phyloP scores from a whole-genome alignment of 2,329 filamentous ascomycete species.

The Xylariaceae sp. region DNA sequence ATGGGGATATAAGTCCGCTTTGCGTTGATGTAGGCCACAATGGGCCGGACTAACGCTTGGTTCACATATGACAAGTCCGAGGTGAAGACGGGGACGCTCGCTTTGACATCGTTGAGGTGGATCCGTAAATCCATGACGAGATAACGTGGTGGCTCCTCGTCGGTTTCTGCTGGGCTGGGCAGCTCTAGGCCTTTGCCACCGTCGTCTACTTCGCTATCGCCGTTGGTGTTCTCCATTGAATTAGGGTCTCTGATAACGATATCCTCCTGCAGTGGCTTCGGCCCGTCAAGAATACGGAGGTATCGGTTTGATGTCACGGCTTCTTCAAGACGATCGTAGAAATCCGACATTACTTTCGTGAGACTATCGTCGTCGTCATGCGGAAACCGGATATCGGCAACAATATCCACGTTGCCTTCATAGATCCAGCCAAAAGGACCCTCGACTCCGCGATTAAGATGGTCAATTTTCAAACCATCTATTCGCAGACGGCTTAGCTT shows the following conservation, averaged over 20 bases:
- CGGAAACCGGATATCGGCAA: conserved; percentile 92
- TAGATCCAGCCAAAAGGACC: conserved; percentile 98
- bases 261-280: conserved; percentile 23
- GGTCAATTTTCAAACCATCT: conserved; percentile 89
- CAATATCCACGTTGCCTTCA: conserved; percentile 93
- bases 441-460: conserved; percentile 86
- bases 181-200: conserved; percentile 2
- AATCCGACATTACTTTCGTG: conserved; percentile 90
- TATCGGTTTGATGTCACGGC: conserved; percentile 77
- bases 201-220: conserved; percentile 13
- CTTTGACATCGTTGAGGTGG: conserved; percentile 90
- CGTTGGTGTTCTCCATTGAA: conserved; percentile 11
- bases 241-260: no score
- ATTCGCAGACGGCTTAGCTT: conserved; percentile 91
- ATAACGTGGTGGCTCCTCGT: conserved; percentile 64
- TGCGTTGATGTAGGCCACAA: conserved; percentile 97
- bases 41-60: conserved; percentile 88
- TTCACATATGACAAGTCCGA: conserved; percentile 92
- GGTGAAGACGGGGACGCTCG: conserved; percentile 87
- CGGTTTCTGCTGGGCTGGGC: conserved; percentile 4
- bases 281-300: conserved; percentile 50
- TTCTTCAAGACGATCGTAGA: conserved; percentile 93
- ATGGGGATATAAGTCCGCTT: conserved; percentile 94
- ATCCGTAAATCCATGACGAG: conserved; percentile 93
- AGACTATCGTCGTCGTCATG: conserved; percentile 82